Evolutionary conservation across 768 basidiomycete genomes (phyloP), one percentile per base, ranked within the genome.

Genomic region (Russula abietina): DNA sequence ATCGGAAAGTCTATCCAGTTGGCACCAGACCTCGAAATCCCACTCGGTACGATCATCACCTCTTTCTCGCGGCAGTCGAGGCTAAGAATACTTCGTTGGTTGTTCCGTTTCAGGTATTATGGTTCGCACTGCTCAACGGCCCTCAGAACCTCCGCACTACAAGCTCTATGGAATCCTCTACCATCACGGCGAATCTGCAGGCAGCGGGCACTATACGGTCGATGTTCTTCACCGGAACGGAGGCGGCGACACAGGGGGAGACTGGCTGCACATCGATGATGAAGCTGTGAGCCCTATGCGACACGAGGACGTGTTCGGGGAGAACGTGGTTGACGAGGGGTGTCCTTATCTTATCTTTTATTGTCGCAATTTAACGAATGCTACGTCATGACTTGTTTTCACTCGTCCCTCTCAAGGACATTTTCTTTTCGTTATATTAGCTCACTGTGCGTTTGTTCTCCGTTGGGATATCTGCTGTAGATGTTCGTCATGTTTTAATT

Each of bases 121-220:
- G 60, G 57, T 55, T 87, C 55, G 55, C 0, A 16, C 61, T 5
- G 49, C 55, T 14, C 49, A 49, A 24, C 91, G 61, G 73, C 89
- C 57, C 79, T 91, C 74, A 75, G 85, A 2, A 77, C 28, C 28
- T 2, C 28, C 83, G 16, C 66, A 60, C 69, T 96, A 95, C 71
- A 87, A 86, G 69, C 80, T 96, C 8, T 93, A 93, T 70, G 91
- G 91, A 67, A 95, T 86, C 11, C 75, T 98, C 12, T 98, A 97
- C 73, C 96, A 99, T 72, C 95, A 99, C 68, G 96, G 96, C 2
- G 78, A 80, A 30, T 90, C 91, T 10, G 93, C 96, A 0, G 86
- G 87, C 1, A 93, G 94, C 4, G 96, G 96, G 1, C 96, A 98
- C 74, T 98, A 98, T 76, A 98, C 95, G 2, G 82, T 96, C 52